A percentile compares a stretch with the other conserved stretches of the same genome.
These are phyloP conservation scores for Metschnikowia kunwiensis DNA, from an alignment of 805 yeast species.

Conservation along the genomic window DNA sequence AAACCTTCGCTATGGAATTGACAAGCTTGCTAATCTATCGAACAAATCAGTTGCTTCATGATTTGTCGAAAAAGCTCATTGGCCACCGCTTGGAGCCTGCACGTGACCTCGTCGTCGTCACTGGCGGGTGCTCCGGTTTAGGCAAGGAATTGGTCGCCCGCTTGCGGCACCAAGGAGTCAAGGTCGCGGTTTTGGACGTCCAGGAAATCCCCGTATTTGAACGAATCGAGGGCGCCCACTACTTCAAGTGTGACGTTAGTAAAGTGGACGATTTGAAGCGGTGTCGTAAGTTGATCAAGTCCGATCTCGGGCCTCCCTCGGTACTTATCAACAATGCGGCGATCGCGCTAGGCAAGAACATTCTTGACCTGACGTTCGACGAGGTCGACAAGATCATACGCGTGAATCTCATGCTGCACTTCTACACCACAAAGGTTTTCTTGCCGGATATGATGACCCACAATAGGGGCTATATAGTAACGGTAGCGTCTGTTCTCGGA, in stretches of 20 bases:
- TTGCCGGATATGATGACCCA: conserved; percentile 65
- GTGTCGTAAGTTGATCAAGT: conserved; percentile 38
- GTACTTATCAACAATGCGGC: conserved; percentile 87
- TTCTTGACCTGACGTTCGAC: conserved; percentile 51
- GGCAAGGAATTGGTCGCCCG: conserved; percentile 59
- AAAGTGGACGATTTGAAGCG: conserved; percentile 42
- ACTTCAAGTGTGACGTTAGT: conserved; percentile 70
- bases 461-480: conserved; percentile 72
- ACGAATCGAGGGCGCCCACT: conserved; percentile 43
- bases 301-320: conserved; percentile 58
- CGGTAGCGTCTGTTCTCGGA: conserved; percentile 82
- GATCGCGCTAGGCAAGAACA: conserved; percentile 54
- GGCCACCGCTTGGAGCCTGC: conserved; percentile 53
- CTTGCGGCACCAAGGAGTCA: conserved; percentile 44
- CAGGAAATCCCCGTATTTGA: conserved; percentile 35
- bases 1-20: conserved; percentile 12
- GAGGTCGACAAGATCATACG: conserved; percentile 62
- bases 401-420: conserved; percentile 68
- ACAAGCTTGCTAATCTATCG: conserved; percentile 12
- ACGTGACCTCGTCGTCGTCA: conserved; percentile 64
- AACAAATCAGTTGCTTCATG: conserved; percentile 11
- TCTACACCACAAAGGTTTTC: conserved; percentile 65
- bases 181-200: conserved; percentile 67
- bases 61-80: conserved; percentile 20
- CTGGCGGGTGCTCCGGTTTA: conserved; percentile 83